Conservation (phyloP, 1,139 yeast species). For the Nakaseomyces kungkrabaensis region DNA sequence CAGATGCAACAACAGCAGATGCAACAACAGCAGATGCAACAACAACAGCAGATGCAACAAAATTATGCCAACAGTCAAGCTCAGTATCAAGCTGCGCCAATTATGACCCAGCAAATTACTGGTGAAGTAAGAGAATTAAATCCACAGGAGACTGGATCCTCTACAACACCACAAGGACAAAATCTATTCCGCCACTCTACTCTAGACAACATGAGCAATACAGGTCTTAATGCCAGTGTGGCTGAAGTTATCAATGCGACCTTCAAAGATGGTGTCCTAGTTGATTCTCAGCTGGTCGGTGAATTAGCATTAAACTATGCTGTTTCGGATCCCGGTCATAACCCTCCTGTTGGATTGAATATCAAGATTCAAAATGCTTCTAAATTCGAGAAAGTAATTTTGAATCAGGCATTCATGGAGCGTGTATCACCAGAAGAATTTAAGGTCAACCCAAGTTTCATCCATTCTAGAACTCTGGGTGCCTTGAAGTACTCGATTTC, state of each 20-base stretch:
- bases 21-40: not conserved
- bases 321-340: conserved; percentile 13
- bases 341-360: conserved; percentile 30
- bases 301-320: conserved; percentile 66
- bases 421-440: conserved; percentile 28
- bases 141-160: conserved; percentile 34
- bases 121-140: conserved; percentile 27
- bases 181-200: conserved; percentile 42
- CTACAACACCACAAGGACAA: conserved; percentile 20
- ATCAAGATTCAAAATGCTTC: conserved; percentile 27
- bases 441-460: conserved; percentile 30
- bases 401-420: conserved; percentile 33
- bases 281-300: conserved; percentile 57
- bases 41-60: conserved; percentile 1
- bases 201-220: conserved; percentile 17
- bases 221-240: conserved; percentile 65
- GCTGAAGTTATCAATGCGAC: conserved; percentile 75
- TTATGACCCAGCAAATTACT: conserved; percentile 11
- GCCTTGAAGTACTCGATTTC: conserved; percentile 61
- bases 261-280: conserved; percentile 53
- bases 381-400: conserved; percentile 30
- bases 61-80: conserved; percentile 1
- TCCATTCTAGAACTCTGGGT: conserved; percentile 53
- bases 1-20: not conserved
- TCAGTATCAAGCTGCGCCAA: not conserved